These are phyloP conservation scores for Bipolaris bicolor DNA, from an alignment of 2,329 filamentous ascomycete genomes.

Conservation along the genomic window DNA sequence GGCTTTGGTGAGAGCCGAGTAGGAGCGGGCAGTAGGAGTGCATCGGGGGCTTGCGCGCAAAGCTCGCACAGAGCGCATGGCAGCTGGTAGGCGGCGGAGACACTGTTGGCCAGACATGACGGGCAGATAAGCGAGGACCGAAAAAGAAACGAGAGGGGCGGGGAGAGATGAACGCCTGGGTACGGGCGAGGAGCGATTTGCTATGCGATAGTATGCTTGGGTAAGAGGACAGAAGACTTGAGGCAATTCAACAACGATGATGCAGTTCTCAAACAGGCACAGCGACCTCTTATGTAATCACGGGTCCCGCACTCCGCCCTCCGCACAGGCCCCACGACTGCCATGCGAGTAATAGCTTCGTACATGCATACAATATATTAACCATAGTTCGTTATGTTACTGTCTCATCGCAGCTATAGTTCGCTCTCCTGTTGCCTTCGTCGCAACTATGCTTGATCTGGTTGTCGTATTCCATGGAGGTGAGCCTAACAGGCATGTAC, in stretches of 20 bases:
- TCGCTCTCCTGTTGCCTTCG: too few species aligned
- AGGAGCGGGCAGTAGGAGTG: conserved; percentile 40
- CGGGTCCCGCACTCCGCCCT: neutral
- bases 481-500: too few species aligned
- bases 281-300: too few species aligned
- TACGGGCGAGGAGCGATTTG: conserved; percentile 2
- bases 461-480: too few species aligned
- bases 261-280: too few species aligned
- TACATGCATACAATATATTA: too few species aligned
- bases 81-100: conserved; percentile 44
- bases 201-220: neutral
- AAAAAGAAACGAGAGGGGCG: conserved; percentile 16
- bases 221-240: conserved; percentile 16
- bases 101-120: conserved; percentile 49
- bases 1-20: conserved; percentile 43
- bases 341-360: too few species aligned
- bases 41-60: conserved; percentile 40
- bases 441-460: too few species aligned
- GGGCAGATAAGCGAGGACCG: conserved; percentile 13
- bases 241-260: conserved; percentile 32
- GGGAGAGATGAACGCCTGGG: conserved; percentile 18
- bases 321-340: too few species aligned
- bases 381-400: too few species aligned
- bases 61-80: conserved; percentile 38
- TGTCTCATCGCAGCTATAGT: too few species aligned